These are phyloP conservation scores for Actinidia chinensis DNA, from an alignment of 179 eudicot genomes.

Conservation along the genomic window DNA sequence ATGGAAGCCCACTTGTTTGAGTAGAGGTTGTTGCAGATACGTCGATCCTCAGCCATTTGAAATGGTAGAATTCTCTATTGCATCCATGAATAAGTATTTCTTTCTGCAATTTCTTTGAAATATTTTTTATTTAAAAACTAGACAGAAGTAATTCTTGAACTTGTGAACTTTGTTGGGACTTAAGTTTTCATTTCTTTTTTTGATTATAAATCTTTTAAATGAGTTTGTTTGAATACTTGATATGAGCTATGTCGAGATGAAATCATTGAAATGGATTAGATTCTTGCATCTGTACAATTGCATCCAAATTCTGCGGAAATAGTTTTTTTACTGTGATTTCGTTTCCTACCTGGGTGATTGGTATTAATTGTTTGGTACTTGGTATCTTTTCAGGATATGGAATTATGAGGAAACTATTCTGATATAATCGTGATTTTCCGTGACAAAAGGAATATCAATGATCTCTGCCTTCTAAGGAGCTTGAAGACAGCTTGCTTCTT, in stretches of 20 bases:
- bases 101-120: neutral
- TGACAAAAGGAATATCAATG: constrained; percentile 79
- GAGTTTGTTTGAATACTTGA: neutral
- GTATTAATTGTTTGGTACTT: neutral
- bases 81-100: neutral
- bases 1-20: constrained; percentile 95
- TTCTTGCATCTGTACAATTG: no score
- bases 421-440: constrained; percentile 73
- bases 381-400: constrained; percentile 63
- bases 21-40: constrained; percentile 95
- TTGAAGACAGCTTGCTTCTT: constrained; percentile 92
- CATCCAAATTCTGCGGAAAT: neutral
- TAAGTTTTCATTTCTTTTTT: neutral
- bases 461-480: constrained; percentile 78
- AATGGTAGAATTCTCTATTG: neutral
- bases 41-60: constrained; percentile 18
- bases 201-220: neutral
- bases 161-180: neutral
- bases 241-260: neutral
- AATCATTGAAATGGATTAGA: neutral
- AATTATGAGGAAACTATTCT: constrained; percentile 86
- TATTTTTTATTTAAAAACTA: neutral
- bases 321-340: neutral
- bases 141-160: neutral
- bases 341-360: neutral